phyloP scores from a whole-genome alignment of 106 monocot genomes.

The Allium sativum region DNA sequence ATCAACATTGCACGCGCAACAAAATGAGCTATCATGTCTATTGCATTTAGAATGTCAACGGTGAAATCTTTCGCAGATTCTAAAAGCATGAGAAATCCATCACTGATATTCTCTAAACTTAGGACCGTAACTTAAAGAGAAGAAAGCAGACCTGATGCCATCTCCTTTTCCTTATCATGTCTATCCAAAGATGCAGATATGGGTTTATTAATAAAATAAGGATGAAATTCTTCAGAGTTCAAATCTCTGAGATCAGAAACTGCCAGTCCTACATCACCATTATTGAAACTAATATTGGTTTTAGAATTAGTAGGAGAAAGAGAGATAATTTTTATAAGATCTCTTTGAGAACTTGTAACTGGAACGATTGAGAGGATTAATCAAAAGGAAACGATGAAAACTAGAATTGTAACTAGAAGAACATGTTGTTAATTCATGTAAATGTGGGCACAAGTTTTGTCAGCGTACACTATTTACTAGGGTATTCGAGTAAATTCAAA shows the following conservation, averaged over 20 bases:
- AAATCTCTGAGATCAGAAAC: slow-evolving; percentile 66
- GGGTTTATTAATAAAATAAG: slow-evolving; percentile 74
- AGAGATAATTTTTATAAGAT: too few relatives aligned
- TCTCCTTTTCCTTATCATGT: slow-evolving; percentile 87
- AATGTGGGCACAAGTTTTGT: too few relatives aligned
- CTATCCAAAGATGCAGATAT: slow-evolving; percentile 82
- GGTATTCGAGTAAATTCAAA: too few relatives aligned
- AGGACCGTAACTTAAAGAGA: slow-evolving; percentile 59
- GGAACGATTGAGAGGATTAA: too few relatives aligned
- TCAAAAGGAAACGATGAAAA: too few relatives aligned
- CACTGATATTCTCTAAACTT: slow-evolving; percentile 40
- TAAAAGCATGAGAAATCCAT: slow-evolving; percentile 60
- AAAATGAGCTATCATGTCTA: slow-evolving; percentile 68
- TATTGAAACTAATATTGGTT: slow-evolving; percentile 23
- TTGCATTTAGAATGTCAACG: slow-evolving; percentile 62
- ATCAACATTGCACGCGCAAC: slow-evolving; percentile 78
- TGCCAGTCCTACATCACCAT: slow-evolving; percentile 56
- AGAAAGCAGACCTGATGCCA: slow-evolving; percentile 79
- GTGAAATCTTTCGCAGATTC: slow-evolving; percentile 64
- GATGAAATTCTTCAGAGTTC: slow-evolving; percentile 45
- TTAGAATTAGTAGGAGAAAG: too few relatives aligned
- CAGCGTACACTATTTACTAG: too few relatives aligned
- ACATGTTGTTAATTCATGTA: too few relatives aligned
- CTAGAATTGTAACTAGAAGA: too few relatives aligned
- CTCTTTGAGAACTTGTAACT: too few relatives aligned